Percentiles rank a stretch among this genome's conserved stretches.
These are phyloP conservation scores for Pholiota adiposa DNA, from an alignment of 1,284 basidiomycete genomes.

Conservation along the genomic window DNA sequence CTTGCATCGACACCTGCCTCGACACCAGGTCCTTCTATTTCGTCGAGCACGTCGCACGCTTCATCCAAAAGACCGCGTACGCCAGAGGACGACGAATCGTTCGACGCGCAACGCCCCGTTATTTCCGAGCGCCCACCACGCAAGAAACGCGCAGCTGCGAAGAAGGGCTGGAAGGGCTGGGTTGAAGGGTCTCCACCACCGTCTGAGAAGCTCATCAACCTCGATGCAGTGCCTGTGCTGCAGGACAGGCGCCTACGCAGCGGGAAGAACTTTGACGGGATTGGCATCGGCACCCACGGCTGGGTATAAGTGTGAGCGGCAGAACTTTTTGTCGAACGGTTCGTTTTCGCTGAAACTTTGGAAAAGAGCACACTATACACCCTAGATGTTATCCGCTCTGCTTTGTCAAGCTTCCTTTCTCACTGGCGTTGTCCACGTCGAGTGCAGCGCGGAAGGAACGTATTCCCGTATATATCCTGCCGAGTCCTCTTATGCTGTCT, in stretches of 20 bases:
- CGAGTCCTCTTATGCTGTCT: constrained; percentile 9
- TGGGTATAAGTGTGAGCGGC: constrained; percentile 47
- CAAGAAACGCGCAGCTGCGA: constrained; percentile 72
- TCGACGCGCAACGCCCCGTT: constrained; percentile 30
- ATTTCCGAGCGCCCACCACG: constrained; percentile 40
- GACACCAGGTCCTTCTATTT: constrained; percentile 74
- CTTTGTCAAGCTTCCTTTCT: constrained; percentile 16
- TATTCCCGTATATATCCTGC: constrained; percentile 24
- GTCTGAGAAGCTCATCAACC: constrained; percentile 78
- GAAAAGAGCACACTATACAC: constrained; percentile 22
- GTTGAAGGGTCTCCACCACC: constrained; percentile 81
- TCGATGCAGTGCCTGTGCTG: constrained; percentile 59
- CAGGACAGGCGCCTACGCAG: constrained; percentile 74
- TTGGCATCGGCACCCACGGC: constrained; percentile 51
- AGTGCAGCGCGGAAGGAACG: constrained; percentile 12
- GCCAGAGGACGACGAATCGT: constrained; percentile 52
- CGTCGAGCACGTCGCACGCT: constrained; percentile 70
- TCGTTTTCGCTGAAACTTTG: constrained; percentile 40
- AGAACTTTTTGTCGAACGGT: constrained; percentile 37
- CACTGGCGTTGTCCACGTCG: constrained; percentile 25
- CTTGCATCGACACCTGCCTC: constrained; percentile 65
- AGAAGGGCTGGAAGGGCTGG: constrained; percentile 87
- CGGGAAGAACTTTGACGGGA: constrained; percentile 81
- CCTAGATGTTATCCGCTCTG: constrained; percentile 28
- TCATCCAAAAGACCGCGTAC: constrained; percentile 80